Percentiles rank a stretch among this genome's conserved stretches.
Conservation (phyloP, 345 rosid species). For the Corchorus olitorius region DNA sequence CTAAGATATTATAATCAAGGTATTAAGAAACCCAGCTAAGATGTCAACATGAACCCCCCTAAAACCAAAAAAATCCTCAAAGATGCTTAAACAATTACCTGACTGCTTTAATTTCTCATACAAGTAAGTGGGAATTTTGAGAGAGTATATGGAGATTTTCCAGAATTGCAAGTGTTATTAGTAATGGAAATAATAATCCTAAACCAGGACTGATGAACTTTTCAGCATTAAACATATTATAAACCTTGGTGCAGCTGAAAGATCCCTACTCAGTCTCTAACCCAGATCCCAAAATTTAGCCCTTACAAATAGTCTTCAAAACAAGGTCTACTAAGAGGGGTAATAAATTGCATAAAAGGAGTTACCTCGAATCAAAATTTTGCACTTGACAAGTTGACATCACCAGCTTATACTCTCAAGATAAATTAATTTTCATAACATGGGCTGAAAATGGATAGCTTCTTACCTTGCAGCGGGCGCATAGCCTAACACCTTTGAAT, state of each 20-base stretch:
- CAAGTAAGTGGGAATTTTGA: neutral
- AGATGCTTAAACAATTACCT: neutral
- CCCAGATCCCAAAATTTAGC: neutral
- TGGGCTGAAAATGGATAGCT: neutral
- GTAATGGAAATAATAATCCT: too few relatives aligned
- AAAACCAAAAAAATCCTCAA: neutral
- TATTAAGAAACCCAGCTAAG: neutral
- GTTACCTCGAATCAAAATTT: neutral
- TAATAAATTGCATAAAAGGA: neutral
- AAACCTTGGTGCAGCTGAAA: neutral
- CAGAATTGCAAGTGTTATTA: neutral
- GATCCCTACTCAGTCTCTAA: neutral
- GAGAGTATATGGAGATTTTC: neutral
- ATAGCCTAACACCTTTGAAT: constrained; percentile 69
- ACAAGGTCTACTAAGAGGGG: neutral
- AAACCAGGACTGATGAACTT: too few relatives aligned
- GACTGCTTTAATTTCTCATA: neutral
- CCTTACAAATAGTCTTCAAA: neutral
- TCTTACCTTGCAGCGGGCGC: constrained; percentile 85
- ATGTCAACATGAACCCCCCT: neutral
- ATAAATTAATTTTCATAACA: neutral
- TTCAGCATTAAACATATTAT: too few relatives aligned
- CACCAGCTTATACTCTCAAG: neutral
- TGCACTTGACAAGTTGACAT: neutral
- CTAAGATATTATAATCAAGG: neutral